phyloP scores from a whole-genome alignment of 2,329 filamentous ascomycete species.

The Xenosphaeropsis pyriputrescens region DNA sequence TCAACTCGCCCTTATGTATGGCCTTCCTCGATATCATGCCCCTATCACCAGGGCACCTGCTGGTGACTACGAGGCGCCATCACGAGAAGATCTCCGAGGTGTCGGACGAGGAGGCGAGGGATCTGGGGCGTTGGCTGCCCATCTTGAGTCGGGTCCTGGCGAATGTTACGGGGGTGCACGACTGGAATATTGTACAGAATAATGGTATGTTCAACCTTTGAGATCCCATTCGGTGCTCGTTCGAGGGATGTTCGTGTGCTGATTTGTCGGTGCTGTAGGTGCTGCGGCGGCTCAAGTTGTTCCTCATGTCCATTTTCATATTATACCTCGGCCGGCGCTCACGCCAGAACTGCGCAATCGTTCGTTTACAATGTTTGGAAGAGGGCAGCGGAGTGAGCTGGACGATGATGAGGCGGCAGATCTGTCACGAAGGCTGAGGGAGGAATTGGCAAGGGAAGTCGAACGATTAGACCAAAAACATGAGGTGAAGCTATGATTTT shows the following conservation, averaged over 20 bases:
- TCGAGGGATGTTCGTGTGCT: constrained; percentile 1
- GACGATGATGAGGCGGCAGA: constrained; percentile 58
- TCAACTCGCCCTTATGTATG: constrained; percentile 63
- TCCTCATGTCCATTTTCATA: constrained; percentile 85
- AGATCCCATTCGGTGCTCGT: not conserved
- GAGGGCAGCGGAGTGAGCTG: constrained; percentile 56
- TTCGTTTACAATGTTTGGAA: constrained; percentile 69
- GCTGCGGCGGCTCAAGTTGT: constrained; percentile 83
- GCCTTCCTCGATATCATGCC: constrained; percentile 93
- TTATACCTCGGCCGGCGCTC: constrained; percentile 68
- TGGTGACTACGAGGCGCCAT: constrained; percentile 68
- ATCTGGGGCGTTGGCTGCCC: constrained; percentile 54
- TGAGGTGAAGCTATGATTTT: too few relatives aligned
- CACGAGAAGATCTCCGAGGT: constrained; percentile 65
- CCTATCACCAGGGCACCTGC: constrained; percentile 66
- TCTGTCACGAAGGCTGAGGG: constrained; percentile 40
- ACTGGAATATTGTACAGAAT: constrained; percentile 97
- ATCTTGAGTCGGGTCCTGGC: constrained; percentile 59
- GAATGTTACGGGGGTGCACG: constrained; percentile 52
- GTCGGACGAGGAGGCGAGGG: constrained; percentile 42
- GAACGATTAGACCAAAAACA: constrained; percentile 17
- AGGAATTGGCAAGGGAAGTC: constrained; percentile 29
- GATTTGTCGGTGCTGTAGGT: constrained; percentile 25
- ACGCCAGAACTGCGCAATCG: constrained; percentile 34
- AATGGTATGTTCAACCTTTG: constrained; percentile 40